These are phyloP conservation scores for Amylocystis lapponica DNA, from an alignment of 768 basidiomycete species.

Conservation along the genomic window DNA sequence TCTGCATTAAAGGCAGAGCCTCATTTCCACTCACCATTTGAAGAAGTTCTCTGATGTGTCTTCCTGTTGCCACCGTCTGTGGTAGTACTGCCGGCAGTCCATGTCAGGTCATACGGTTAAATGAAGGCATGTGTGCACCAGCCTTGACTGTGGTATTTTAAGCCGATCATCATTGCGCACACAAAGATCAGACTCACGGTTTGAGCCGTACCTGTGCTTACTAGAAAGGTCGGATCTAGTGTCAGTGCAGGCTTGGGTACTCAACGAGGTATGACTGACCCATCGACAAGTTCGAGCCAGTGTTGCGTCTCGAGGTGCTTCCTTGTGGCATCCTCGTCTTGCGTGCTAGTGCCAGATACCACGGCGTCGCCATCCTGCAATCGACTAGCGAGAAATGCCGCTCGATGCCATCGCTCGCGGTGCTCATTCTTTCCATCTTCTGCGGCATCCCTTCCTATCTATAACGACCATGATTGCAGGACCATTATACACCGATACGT, in stretches of 20 bases:
- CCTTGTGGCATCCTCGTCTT: constrained; percentile 25
- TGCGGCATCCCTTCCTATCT: constrained; percentile 40
- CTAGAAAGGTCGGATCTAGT: no score
- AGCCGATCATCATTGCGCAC: not conserved
- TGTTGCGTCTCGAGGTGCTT: constrained; percentile 56
- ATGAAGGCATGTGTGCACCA: constrained; percentile 3
- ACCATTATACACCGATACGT: not conserved
- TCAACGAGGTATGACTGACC: constrained; percentile 26
- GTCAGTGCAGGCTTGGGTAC: not conserved
- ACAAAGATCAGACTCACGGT: constrained; percentile 38
- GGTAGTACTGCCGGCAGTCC: constrained; percentile 46
- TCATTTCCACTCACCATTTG: constrained; percentile 35
- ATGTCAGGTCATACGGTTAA: not conserved
- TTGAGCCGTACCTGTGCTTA: constrained; percentile 61
- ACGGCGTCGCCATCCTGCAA: constrained; percentile 40
- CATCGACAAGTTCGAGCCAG: constrained; percentile 59
- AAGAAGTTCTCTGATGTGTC: constrained; percentile 67
- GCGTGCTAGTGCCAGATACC: constrained; percentile 15
- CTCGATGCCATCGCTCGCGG: constrained; percentile 42
- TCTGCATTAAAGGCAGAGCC: not conserved
- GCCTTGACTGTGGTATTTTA: constrained; percentile 38
- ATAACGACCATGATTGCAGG: constrained; percentile 6
- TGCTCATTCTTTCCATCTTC: constrained; percentile 40
- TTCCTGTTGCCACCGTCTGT: constrained; percentile 49
- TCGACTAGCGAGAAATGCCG: constrained; percentile 33